Base-by-base conservation (phyloP, 345 rosid genomes). In the Euphorbia peplus region DNA sequence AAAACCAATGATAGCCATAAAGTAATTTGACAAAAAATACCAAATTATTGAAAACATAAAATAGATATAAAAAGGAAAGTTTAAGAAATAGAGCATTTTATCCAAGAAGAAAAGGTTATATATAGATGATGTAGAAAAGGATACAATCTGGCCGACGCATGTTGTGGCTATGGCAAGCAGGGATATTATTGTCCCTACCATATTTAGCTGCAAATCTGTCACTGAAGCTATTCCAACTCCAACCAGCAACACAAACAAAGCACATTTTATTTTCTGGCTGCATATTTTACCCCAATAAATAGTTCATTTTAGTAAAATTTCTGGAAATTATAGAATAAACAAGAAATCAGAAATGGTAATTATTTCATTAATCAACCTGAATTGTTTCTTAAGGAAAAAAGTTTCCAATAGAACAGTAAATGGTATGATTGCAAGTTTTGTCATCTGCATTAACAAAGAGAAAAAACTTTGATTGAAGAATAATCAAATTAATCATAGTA, bases 91-190 rank as follows among this genome's bases (percentile, higher is more conserved):
- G n/a, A n/a, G n/a, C n/a, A n/a, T n/a, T n/a, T n/a, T n/a, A n/a
- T n/a, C n/a, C n/a, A n/a, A n/a, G n/a, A n/a, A n/a, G n/a, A n/a
- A n/a, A n/a, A n/a, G n/a, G n/a, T n/a, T n/a, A n/a, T n/a, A n/a
- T n/a, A n/a, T n/a, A n/a, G n/a, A n/a, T 32, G 37, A 2, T 32
- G 6, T 2, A 63, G 46, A 35, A 71, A 73, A 84, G 86, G 87
- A 81, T 91, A 95, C 99, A 70, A 95, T 95, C 80, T 95, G 99
- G 28, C 99, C 97, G 69, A 95, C 95, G 46, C 97, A 95, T 63
- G 99, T 95, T 22, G 97, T 95, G 35, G 72, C 70, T 8, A 95
- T 91, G 82, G 99, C 99, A 16, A 95, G 90, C 37, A 82, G 77
- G 22, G 99, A 91, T 52, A 95, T 85, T 66, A 88, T 70, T 14